phyloP scores from a whole-genome alignment of 768 basidiomycete species.

The Dictyophora rubrovolvata region DNA sequence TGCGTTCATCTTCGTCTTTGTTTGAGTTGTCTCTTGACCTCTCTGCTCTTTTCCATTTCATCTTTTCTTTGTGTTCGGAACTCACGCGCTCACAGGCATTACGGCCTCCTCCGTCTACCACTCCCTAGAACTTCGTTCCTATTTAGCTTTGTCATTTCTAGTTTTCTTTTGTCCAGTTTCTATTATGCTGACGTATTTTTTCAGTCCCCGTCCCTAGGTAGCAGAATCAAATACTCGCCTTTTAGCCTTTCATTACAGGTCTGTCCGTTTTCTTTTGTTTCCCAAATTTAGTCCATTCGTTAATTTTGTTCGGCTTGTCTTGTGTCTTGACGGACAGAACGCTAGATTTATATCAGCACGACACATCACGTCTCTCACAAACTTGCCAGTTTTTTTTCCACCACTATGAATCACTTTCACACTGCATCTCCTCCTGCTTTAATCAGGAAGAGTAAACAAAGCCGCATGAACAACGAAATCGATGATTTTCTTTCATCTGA shows the following conservation, averaged over 20 bases:
- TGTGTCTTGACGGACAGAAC: neutral
- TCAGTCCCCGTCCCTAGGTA: neutral
- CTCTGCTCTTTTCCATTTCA: neutral
- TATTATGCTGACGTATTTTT: neutral
- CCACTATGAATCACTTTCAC: constrained; percentile 8
- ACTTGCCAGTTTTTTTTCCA: constrained; percentile 1
- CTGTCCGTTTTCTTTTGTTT: constrained; percentile 2
- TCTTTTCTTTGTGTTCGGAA: neutral
- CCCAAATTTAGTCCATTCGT: neutral
- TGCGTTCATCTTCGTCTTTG: neutral
- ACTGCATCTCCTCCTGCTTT: constrained; percentile 2
- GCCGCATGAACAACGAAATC: constrained; percentile 29
- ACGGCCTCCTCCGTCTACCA: constrained; percentile 10
- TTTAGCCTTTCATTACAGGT: constrained; percentile 2
- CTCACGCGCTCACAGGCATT: constrained; percentile 5
- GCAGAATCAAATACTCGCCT: neutral
- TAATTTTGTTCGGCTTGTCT: neutral
- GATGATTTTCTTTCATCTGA: constrained; percentile 63
- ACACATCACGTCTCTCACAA: constrained; percentile 2
- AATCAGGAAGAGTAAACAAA: neutral
- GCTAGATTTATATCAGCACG: neutral
- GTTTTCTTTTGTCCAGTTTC: neutral
- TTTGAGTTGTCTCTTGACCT: neutral
- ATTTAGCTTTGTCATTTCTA: neutral
- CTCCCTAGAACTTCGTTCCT: neutral